A percentile compares a stretch with the other conserved stretches of the same genome.
Conservation (phyloP, 495 filamentous ascomycete genomes). For the Halenospora varia region DNA sequence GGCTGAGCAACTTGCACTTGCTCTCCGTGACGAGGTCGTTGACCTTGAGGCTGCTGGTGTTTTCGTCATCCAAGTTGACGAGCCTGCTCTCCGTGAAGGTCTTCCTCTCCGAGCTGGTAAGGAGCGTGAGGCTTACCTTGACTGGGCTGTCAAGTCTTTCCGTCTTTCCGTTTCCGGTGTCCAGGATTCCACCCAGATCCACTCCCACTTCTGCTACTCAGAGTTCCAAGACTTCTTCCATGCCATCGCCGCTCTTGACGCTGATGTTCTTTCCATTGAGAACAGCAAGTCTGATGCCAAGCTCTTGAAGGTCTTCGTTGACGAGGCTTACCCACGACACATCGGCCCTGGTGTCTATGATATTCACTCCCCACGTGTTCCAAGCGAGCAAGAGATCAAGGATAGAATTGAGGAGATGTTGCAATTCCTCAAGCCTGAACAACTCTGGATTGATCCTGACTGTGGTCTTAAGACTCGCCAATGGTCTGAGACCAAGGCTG, state of each 20-base stretch:
- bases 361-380: constrained; percentile 98
- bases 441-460: constrained; percentile 99
- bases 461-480: constrained; percentile 97
- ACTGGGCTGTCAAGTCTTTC: constrained; percentile 97
- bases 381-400: constrained; percentile 94
- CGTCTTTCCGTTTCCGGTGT: constrained; percentile 89
- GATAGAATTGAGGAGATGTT: constrained; percentile 97
- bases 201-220: constrained; percentile 99
- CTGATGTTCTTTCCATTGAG: constrained; percentile 97
- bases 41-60: constrained; percentile 96
- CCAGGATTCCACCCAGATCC: constrained; percentile 91
- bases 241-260: constrained; percentile 95
- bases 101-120: constrained; percentile 87
- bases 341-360: constrained; percentile 99
- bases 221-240: constrained; percentile 99
- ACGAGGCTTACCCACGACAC: constrained; percentile 92
- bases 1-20: constrained; percentile 96
- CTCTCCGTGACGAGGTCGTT: constrained; percentile 95
- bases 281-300: constrained; percentile 99
- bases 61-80: constrained; percentile 97
- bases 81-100: constrained; percentile 98
- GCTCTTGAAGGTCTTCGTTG: constrained; percentile 96
- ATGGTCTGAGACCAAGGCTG: constrained; percentile 94
- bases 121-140: constrained; percentile 91
- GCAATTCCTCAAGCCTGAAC: constrained; percentile 83